Evolutionary conservation across 768 basidiomycete genomes (phyloP).

Genomic region (Coprinopsis strossmayeri): DNA sequence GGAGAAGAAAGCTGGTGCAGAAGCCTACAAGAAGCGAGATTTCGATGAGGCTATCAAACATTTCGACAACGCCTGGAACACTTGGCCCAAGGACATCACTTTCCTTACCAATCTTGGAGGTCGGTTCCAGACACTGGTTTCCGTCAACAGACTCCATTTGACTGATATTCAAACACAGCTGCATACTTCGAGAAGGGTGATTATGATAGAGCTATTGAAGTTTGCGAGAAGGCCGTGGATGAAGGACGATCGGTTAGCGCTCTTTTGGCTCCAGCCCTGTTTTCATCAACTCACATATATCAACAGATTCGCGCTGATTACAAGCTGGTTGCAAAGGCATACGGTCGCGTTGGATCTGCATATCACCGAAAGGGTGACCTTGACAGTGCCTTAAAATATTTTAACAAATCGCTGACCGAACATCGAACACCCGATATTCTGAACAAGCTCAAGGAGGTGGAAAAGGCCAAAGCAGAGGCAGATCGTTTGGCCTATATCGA

Average conservation of each 20-base stretch:
- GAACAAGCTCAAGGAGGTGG: constrained; percentile 80
- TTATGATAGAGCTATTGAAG: constrained; percentile 85
- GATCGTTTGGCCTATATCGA: constrained; percentile 84
- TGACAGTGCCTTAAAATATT: constrained; percentile 79
- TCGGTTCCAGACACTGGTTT: constrained; percentile 23
- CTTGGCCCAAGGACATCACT: constrained; percentile 89
- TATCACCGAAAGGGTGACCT: constrained; percentile 79
- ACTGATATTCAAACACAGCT: constrained; percentile 36
- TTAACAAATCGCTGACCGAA: constrained; percentile 89
- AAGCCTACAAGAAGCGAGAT: constrained; percentile 80
- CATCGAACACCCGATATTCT: constrained; percentile 93
- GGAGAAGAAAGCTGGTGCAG: constrained; percentile 72
- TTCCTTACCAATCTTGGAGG: constrained; percentile 89
- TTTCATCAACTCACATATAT: not conserved
- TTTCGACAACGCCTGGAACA: constrained; percentile 88
- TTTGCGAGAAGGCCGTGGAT: constrained; percentile 93
- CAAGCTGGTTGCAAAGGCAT: constrained; percentile 92
- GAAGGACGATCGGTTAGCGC: constrained; percentile 71
- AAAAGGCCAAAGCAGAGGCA: constrained; percentile 70
- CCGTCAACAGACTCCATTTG: not conserved
- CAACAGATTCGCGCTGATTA: constrained; percentile 80
- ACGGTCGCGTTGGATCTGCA: constrained; percentile 83
- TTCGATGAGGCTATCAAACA: constrained; percentile 70
- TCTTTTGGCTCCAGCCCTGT: not conserved
- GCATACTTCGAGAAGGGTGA: constrained; percentile 93